phyloP scores from a whole-genome alignment of 2,329 filamentous ascomycete genomes.

The Aaosphaeria arxii region DNA sequence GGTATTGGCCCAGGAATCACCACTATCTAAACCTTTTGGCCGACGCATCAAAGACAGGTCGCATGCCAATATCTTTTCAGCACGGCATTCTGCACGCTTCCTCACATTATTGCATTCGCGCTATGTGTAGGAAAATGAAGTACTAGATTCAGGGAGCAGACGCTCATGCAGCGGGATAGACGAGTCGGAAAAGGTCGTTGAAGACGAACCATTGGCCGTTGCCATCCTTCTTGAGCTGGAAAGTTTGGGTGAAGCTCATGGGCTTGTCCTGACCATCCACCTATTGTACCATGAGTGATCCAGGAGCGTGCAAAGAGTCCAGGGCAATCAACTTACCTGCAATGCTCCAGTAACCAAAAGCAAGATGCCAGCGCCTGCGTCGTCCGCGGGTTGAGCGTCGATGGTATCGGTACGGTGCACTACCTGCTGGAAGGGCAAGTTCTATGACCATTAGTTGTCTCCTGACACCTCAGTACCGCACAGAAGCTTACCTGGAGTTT shows the following conservation, averaged over 20 bases:
- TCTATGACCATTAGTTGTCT: slow-evolving; percentile 45
- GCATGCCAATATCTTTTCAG: too few species aligned
- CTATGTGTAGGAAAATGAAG: too few species aligned
- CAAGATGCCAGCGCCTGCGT: slow-evolving; percentile 64
- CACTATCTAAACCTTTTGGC: too few species aligned
- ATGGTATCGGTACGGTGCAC: slow-evolving; percentile 73
- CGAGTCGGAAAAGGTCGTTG: slow-evolving; percentile 93
- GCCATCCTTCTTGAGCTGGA: slow-evolving; percentile 73
- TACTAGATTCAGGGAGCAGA: too few species aligned
- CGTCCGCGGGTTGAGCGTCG: slow-evolving; percentile 75
- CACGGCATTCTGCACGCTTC: too few species aligned
- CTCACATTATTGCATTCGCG: too few species aligned
- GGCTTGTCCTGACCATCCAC: slow-evolving; percentile 81
- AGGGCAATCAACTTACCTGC: slow-evolving; percentile 55
- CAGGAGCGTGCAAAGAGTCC: background rate
- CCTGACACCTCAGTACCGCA: background rate
- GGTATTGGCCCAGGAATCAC: too few species aligned
- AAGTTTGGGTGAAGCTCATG: slow-evolving; percentile 88
- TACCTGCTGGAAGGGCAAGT: slow-evolving; percentile 77
- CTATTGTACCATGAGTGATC: slow-evolving; percentile 44
- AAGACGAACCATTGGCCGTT: slow-evolving; percentile 77
- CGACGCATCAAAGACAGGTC: too few species aligned
- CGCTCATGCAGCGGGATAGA: slow-evolving; percentile 55
- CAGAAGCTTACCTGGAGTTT: slow-evolving; percentile 69
- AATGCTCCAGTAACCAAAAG: slow-evolving; percentile 88